Evolutionary conservation across 108 stramenopile genomes (phyloP).

Genomic region (Cyclotella sp.): DNA sequence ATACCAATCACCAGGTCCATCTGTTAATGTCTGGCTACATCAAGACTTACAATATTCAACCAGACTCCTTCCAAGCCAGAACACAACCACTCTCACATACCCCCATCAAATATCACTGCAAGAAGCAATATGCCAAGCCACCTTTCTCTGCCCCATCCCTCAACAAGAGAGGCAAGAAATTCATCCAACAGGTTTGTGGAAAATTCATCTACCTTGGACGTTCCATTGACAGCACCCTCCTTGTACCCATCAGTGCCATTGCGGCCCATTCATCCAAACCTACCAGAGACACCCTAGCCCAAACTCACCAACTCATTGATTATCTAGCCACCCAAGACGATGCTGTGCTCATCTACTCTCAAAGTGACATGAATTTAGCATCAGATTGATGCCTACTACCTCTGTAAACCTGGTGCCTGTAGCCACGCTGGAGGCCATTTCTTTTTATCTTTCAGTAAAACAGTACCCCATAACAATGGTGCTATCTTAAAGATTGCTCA

Average conservation of each 20-base stretch:
- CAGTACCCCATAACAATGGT: not conserved
- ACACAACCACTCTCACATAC: constrained; percentile 30
- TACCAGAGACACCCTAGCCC: constrained; percentile 1
- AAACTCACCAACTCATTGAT: constrained; percentile 38
- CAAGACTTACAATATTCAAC: constrained; percentile 29
- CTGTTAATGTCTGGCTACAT: constrained; percentile 25
- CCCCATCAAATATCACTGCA: constrained; percentile 36
- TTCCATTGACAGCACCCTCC: constrained; percentile 43
- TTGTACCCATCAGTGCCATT: constrained; percentile 1
- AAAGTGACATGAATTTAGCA: constrained; percentile 11
- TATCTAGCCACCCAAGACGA: constrained; percentile 50
- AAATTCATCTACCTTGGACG: constrained; percentile 41
- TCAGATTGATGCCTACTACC: constrained; percentile 50
- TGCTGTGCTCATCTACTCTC: constrained; percentile 31
- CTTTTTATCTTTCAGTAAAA: constrained; percentile 10
- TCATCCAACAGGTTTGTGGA: constrained; percentile 49
- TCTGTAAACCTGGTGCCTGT: constrained; percentile 29
- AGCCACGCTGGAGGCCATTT: constrained; percentile 39
- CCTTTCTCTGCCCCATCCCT: constrained; percentile 20
- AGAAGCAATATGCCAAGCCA: constrained; percentile 29
- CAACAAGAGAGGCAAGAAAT: constrained; percentile 18
- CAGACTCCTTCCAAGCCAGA: constrained; percentile 41
- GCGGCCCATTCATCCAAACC: constrained; percentile 25
- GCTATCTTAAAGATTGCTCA: not conserved
- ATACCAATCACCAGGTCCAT: constrained; percentile 48